Percentiles rank a stretch among this genome's conserved stretches.
These are phyloP conservation scores for Hamamelis virginiana DNA, from an alignment of 164 flowering plant species.

Conservation along the genomic window DNA sequence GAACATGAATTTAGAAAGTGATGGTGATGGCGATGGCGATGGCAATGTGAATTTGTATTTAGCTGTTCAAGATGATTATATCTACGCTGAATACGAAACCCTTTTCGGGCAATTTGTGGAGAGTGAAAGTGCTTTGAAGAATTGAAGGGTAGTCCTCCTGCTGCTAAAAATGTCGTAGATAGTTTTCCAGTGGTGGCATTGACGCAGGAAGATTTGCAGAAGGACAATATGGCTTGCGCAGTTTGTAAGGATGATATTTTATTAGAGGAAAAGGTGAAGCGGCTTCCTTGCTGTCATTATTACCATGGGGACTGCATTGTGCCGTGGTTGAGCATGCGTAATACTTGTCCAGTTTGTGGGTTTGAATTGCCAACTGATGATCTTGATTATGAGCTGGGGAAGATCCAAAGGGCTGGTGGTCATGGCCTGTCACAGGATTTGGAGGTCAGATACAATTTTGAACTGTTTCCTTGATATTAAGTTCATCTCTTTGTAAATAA, in stretches of 20 bases:
- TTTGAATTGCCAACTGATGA: slow-evolving; percentile 84
- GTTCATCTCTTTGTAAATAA: slow-evolving; percentile 15
- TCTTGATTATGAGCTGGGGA: slow-evolving; percentile 67
- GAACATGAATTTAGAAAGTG: slow-evolving; percentile 22
- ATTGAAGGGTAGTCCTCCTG: slow-evolving; percentile 56
- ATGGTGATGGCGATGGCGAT: slow-evolving; percentile 4
- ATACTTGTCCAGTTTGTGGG: slow-evolving; percentile 83
- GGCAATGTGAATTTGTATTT: slow-evolving; percentile 9
- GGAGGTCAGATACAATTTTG: slow-evolving; percentile 23
- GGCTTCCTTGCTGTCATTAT: slow-evolving; percentile 78
- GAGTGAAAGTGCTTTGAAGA: slow-evolving; percentile 31
- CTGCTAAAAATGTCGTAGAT: slow-evolving; percentile 49
- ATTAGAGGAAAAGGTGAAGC: slow-evolving; percentile 54
- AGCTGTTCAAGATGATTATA: slow-evolving; percentile 30
- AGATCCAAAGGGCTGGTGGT: slow-evolving; percentile 20
- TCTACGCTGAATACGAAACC: slow-evolving; percentile 36
- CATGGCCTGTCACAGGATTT: slow-evolving; percentile 19
- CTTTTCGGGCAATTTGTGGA: slow-evolving; percentile 45
- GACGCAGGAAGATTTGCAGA: slow-evolving; percentile 16
- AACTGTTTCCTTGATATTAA: slow-evolving; percentile 17
- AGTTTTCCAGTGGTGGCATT: slow-evolving; percentile 41
- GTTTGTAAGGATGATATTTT: slow-evolving; percentile 61
- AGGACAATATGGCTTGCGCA: slow-evolving; percentile 49
- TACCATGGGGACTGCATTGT: slow-evolving; percentile 84
- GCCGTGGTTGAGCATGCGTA: slow-evolving; percentile 71